Evolutionary conservation across 1,284 basidiomycete species (phyloP).

Genomic region (Ustilago vetiveriae): DNA sequence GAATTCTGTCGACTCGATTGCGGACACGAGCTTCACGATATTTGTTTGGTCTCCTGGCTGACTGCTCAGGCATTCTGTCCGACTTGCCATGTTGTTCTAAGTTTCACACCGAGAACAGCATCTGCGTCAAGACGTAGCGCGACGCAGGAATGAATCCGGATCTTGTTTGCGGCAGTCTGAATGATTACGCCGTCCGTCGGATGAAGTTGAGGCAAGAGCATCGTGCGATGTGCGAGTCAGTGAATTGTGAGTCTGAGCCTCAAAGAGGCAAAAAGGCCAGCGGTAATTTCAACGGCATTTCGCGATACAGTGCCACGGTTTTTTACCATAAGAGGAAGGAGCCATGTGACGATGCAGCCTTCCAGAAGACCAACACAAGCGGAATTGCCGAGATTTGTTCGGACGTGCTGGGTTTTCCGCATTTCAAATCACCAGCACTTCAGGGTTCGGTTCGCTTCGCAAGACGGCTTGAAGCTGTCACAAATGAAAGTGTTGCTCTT

Average conservation of each 20-base stretch:
- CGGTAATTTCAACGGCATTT: slow-evolving; percentile 22
- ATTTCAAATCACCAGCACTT: slow-evolving; percentile 8
- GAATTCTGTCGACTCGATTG: slow-evolving; percentile 48
- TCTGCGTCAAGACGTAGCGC: not conserved
- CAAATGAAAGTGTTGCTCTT: slow-evolving; percentile 5
- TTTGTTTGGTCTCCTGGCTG: slow-evolving; percentile 52
- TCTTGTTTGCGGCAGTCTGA: too few species aligned
- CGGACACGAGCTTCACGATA: slow-evolving; percentile 51
- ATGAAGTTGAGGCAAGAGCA: too few species aligned
- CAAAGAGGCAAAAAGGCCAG: not conserved
- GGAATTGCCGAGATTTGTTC: slow-evolving; percentile 4
- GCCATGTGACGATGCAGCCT: slow-evolving; percentile 33
- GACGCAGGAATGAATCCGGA: slow-evolving; percentile 5
- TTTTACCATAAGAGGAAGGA: slow-evolving; percentile 31
- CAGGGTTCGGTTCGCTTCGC: not conserved
- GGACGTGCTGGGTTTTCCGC: slow-evolving; percentile 8
- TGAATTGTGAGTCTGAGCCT: too few species aligned
- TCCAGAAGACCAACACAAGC: not conserved
- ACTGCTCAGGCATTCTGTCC: slow-evolving; percentile 55
- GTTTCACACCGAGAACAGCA: slow-evolving; percentile 30
- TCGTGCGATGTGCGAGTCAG: not conserved
- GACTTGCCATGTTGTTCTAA: slow-evolving; percentile 47
- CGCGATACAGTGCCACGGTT: not conserved
- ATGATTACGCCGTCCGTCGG: too few species aligned
- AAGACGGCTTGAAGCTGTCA: slow-evolving; percentile 26